phyloP scores from a whole-genome alignment of 129 eudicot species.

The Arctium lappa region DNA sequence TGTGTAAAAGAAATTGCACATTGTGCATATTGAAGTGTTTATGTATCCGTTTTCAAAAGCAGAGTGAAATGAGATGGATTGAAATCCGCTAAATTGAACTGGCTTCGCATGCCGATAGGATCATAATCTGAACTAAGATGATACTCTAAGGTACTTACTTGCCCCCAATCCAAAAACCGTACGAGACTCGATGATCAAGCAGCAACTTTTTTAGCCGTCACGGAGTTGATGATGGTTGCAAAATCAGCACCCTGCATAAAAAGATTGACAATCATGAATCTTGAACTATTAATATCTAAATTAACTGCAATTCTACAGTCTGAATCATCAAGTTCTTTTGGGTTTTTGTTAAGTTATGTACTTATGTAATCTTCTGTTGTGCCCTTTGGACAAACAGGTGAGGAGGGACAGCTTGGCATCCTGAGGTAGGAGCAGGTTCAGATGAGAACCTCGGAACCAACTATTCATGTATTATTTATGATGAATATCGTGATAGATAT shows the following conservation, averaged over 20 bases:
- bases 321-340: no score
- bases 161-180: constrained; percentile 21
- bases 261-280: not conserved
- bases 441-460: no score
- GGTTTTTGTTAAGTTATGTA: no score
- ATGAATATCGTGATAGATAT: no score
- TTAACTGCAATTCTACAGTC: not conserved
- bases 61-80: constrained; percentile 13
- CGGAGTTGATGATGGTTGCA: constrained; percentile 88
- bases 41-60: constrained; percentile 3
- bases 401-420: no score
- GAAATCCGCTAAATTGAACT: constrained; percentile 24
- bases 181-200: constrained; percentile 49
- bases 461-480: no score
- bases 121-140: constrained; percentile 22
- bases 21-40: not conserved
- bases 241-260: constrained; percentile 83
- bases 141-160: constrained; percentile 32
- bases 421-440: no score
- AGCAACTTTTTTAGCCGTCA: constrained; percentile 91
- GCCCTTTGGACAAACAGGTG: no score
- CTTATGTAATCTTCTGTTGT: no score
- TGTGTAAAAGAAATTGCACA: constrained; percentile 23
- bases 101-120: constrained; percentile 11
- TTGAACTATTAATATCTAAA: not conserved